These are phyloP conservation scores for Ustilago cynodontis DNA, from an alignment of 1,284 basidiomycete genomes.

Conservation along the genomic window DNA sequence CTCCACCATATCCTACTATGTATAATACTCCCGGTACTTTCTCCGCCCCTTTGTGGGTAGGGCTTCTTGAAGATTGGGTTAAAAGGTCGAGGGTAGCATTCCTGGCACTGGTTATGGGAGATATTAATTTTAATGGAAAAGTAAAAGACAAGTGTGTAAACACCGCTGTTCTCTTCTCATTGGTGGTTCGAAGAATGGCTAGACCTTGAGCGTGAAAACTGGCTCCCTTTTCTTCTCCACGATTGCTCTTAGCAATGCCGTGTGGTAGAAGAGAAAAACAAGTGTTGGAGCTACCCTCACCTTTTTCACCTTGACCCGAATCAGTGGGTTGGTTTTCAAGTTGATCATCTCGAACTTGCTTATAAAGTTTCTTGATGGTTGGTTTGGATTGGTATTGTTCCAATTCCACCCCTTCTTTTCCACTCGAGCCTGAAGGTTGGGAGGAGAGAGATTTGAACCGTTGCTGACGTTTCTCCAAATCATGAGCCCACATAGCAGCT, in stretches of 20 bases:
- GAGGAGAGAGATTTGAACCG: slow-evolving; percentile 20
- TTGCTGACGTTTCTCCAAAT: slow-evolving; percentile 68
- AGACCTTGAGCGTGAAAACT: slow-evolving; percentile 50
- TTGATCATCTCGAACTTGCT: slow-evolving; percentile 23
- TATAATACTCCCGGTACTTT: slow-evolving; percentile 79
- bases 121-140: slow-evolving; percentile 91
- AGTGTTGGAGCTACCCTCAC: not conserved
- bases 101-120: slow-evolving; percentile 74
- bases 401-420: not conserved
- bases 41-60: not conserved
- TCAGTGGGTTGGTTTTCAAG: too few relatives aligned
- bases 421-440: not conserved
- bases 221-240: not conserved
- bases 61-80: not conserved
- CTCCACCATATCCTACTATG: slow-evolving; percentile 89
- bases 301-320: not conserved
- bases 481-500: slow-evolving; percentile 69
- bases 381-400: slow-evolving; percentile 36
- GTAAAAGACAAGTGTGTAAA: slow-evolving; percentile 83
- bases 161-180: slow-evolving; percentile 15
- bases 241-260: not conserved
- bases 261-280: not conserved
- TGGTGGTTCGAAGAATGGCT: slow-evolving; percentile 24
- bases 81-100: slow-evolving; percentile 54
- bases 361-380: slow-evolving; percentile 45